Percentiles rank a stretch among this genome's conserved stretches.
phyloP scores from a whole-genome alignment of 805 yeast genomes.

The Myxozyma monticola region DNA sequence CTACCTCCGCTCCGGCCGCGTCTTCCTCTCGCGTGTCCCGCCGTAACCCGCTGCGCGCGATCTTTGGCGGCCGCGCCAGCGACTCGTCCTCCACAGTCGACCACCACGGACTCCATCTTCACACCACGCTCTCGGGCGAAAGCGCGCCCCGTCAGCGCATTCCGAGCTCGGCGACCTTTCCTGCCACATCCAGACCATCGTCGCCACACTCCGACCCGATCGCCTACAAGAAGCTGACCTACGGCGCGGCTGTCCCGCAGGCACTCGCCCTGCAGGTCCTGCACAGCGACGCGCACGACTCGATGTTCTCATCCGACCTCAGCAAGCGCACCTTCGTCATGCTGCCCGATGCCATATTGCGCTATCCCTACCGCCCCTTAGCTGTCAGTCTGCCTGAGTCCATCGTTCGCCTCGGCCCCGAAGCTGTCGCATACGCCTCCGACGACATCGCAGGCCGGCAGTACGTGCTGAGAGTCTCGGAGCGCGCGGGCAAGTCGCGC shows the following conservation, averaged over 20 bases:
- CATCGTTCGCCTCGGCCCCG: conserved; percentile 10
- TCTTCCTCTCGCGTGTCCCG: too few species aligned
- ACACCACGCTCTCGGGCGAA: not conserved
- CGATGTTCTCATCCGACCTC: not conserved
- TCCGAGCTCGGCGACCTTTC: conserved; percentile 1
- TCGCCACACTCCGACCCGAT: conserved; percentile 3
- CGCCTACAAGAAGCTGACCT: conserved; percentile 15
- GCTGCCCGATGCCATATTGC: conserved; percentile 14
- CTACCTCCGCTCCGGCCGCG: too few species aligned
- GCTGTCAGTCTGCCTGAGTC: conserved; percentile 13
- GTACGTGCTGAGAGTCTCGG: conserved; percentile 22
- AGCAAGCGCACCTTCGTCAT: conserved; percentile 17
- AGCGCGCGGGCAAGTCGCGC: conserved; percentile 3
- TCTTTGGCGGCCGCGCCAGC: conserved; percentile 4
- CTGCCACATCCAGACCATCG: conserved; percentile 3
- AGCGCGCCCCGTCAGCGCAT: not conserved
- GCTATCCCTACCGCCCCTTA: conserved; percentile 9
- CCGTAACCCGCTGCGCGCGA: conserved; percentile 4
- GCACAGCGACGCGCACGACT: conserved; percentile 6
- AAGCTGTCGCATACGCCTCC: conserved; percentile 28
- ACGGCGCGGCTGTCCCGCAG: conserved; percentile 4
- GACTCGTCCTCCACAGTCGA: conserved; percentile 4
- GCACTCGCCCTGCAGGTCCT: conserved; percentile 16
- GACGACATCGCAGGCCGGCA: conserved; percentile 28
- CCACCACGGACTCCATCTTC: not conserved